Evolutionary conservation across 2,329 filamentous ascomycete species (phyloP), one percentile per base, ranked within the genome.

Genomic region (Elsinoe australis): DNA sequence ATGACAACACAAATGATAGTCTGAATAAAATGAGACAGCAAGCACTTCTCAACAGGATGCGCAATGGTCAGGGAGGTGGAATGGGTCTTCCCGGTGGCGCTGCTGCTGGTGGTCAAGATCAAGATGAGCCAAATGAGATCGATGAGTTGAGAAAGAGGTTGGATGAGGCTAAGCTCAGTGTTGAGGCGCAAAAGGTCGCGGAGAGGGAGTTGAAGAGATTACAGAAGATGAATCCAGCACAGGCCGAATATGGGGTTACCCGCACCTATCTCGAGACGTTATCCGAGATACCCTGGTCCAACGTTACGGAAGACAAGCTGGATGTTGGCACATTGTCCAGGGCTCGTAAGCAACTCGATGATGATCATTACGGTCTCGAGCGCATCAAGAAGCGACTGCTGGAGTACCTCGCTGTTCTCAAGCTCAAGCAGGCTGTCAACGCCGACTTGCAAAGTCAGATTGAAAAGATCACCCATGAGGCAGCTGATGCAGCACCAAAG

Each of bases 341-440:
- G 56, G 92, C 92, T 5, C 80, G 87, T 48, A 86, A 88, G 67
- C 92, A 96, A 65, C 76, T 98, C 4, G 88, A 98, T 59, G 83
- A 94, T 54, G 92, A 98, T 61, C 92, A 98, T 65, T 96, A 96
- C 58, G 92, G 92, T 0, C 72, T 98, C 10, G 88, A 96, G 53
- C 94, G 90, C 67, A 90, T 98, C 61, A 98, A 98, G 78, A 95
- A 95, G 75, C 78, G 92, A 34, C 68, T 98, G 17, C 75, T 98
- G 4, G 94, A 96, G 64, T 98, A 98, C 61, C 74, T 98, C 34
- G 94, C 92, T 2, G 92, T 98, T n/a, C 73, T 98, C 46, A 85
- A 92, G 57, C 75, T 98, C 49, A 98, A 96, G 73, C 89, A 95
- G 62, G 82, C 85, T 17, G 82, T 90, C 53, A 95, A 96, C 55